These are phyloP conservation scores for Auriscalpium vulgare DNA, from an alignment of 768 basidiomycete genomes.

Conservation along the genomic window DNA sequence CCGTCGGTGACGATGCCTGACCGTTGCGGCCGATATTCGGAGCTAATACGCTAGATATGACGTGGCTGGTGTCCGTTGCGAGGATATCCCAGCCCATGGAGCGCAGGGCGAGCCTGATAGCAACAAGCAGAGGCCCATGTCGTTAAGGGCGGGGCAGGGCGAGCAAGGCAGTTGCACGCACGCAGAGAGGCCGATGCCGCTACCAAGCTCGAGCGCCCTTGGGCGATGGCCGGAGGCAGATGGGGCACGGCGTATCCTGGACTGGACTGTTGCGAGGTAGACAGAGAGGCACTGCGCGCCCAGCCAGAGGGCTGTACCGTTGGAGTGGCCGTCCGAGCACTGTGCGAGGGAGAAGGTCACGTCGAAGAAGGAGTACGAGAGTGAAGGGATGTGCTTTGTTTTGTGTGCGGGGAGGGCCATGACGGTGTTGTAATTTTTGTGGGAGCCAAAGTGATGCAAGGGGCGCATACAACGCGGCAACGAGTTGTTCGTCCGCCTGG, in stretches of 20 bases:
- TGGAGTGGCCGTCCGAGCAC: constrained; percentile 52
- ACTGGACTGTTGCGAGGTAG: constrained; percentile 42
- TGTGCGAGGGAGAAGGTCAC: constrained; percentile 44
- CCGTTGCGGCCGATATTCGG: constrained; percentile 52
- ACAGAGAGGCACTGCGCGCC: constrained; percentile 67
- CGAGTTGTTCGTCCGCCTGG: constrained; percentile 5
- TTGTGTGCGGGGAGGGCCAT: constrained; percentile 44
- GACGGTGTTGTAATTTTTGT: constrained; percentile 9
- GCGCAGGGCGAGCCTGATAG: constrained; percentile 48
- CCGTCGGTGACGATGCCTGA: constrained; percentile 20
- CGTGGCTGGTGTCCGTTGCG: constrained; percentile 63
- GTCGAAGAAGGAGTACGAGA: constrained; percentile 36
- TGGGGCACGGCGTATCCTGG: constrained; percentile 7
- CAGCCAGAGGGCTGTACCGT: constrained; percentile 83
- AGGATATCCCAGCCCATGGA: constrained; percentile 70
- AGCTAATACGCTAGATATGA: constrained; percentile 54
- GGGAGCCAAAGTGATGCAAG: neutral
- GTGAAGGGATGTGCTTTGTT: constrained; percentile 52
- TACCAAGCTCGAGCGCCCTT: constrained; percentile 68
- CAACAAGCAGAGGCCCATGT: neutral
- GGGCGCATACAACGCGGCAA: neutral
- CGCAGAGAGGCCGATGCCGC: constrained; percentile 76
- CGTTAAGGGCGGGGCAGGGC: constrained; percentile 4
- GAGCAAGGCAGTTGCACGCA: constrained; percentile 28
- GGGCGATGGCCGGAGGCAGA: constrained; percentile 15